phyloP scores from a whole-genome alignment of 2,329 filamentous ascomycete species.

The Alternaria atra region DNA sequence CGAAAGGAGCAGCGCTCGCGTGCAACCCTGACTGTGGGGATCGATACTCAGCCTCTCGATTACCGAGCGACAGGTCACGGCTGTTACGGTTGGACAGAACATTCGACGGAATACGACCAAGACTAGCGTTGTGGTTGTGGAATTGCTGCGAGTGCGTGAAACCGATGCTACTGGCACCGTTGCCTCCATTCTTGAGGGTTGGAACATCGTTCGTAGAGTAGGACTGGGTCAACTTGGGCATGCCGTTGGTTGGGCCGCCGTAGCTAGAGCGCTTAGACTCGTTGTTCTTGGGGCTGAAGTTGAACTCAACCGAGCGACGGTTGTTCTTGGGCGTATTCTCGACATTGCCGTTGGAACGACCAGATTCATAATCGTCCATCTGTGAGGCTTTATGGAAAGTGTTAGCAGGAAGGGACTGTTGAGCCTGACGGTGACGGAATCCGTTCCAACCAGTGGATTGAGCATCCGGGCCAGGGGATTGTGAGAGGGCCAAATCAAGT shows the following conservation, averaged over 20 bases:
- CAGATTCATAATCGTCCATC: constrained; percentile 48
- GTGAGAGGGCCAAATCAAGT: constrained; percentile 78
- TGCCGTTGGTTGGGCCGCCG: constrained; percentile 66
- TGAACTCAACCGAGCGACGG: constrained; percentile 60
- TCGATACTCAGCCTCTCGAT: constrained; percentile 62
- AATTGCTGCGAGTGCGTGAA: constrained; percentile 65
- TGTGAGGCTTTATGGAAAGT: constrained; percentile 55
- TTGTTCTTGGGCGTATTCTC: constrained; percentile 56
- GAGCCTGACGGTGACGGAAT: constrained; percentile 71
- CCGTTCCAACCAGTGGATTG: constrained; percentile 67
- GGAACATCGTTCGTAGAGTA: constrained; percentile 91
- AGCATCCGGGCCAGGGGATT: constrained; percentile 69
- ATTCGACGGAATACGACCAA: constrained; percentile 78
- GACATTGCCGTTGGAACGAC: constrained; percentile 48
- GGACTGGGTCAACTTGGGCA: constrained; percentile 82
- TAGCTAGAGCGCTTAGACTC: constrained; percentile 58
- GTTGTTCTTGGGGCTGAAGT: constrained; percentile 45
- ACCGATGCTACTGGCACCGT: constrained; percentile 42
- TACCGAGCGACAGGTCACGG: constrained; percentile 70
- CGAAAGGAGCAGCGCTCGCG: constrained; percentile 80
- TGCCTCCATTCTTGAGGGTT: constrained; percentile 75
- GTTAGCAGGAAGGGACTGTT: constrained; percentile 68
- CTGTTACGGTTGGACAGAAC: constrained; percentile 73
- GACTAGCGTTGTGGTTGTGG: constrained; percentile 80
- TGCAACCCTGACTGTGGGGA: constrained; percentile 78